Percentiles rank a stretch among this genome's conserved stretches.
These are phyloP conservation scores for Aspergillus spinulosporus DNA, from an alignment of 2,329 filamentous ascomycete species.

Conservation along the genomic window DNA sequence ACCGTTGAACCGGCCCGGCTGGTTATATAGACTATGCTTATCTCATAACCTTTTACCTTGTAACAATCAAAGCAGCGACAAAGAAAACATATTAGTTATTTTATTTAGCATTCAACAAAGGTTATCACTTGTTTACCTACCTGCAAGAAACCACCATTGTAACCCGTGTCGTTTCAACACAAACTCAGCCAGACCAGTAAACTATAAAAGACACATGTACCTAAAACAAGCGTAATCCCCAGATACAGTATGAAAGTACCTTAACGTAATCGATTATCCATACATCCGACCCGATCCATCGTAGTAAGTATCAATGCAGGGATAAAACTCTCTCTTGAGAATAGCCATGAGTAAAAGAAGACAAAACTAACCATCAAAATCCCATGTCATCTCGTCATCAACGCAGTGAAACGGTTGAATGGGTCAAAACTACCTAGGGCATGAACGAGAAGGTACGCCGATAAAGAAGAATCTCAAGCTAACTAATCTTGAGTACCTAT, in stretches of 20 bases:
- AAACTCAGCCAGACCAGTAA: too few species aligned
- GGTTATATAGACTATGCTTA: slow-evolving; percentile 51
- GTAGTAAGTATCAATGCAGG: slow-evolving; percentile 1
- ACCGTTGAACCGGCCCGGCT: slow-evolving; percentile 77
- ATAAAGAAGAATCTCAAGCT: slow-evolving; percentile 3
- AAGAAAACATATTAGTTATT: slow-evolving; percentile 7
- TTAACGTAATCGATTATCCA: too few species aligned
- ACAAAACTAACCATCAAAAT: slow-evolving; percentile 9
- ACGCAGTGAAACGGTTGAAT: slow-evolving; percentile 5
- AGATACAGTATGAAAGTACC: too few species aligned
- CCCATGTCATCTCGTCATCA: slow-evolving; percentile 34
- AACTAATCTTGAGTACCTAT: slow-evolving; percentile 3
- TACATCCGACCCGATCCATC: too few species aligned
- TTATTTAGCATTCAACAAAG: background rate
- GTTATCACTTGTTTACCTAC: background rate
- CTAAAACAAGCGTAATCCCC: too few species aligned
- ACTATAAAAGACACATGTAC: too few species aligned
- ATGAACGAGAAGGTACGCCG: background rate
- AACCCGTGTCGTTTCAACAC: too few species aligned
- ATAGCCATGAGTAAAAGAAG: background rate
- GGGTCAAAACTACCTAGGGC: background rate
- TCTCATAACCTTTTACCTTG: slow-evolving; percentile 2
- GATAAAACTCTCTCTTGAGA: background rate
- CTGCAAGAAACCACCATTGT: background rate
- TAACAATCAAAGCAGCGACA: slow-evolving; percentile 12